Conservation (phyloP, 2,329 filamentous ascomycete species). For the Helotiales sp. region DNA sequence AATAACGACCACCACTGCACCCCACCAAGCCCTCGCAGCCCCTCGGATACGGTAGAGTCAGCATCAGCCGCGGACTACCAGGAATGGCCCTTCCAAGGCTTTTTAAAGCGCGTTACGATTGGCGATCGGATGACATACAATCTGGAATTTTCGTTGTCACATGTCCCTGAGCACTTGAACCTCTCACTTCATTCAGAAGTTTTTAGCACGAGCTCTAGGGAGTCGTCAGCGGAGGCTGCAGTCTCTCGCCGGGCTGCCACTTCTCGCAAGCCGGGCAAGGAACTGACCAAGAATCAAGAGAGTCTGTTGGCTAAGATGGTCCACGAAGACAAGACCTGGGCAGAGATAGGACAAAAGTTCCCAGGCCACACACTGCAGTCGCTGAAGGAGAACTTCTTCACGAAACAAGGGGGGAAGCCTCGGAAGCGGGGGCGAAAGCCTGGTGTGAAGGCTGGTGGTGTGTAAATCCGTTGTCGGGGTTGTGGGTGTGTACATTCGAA, state of each 20-base stretch:
- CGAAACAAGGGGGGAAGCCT: no score
- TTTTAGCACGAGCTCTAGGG: slow-evolving; percentile 16
- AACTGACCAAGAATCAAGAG: slow-evolving; percentile 20
- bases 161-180: slow-evolving; percentile 23
- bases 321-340: slow-evolving; percentile 25
- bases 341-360: slow-evolving; percentile 23
- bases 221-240: slow-evolving; percentile 18
- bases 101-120: slow-evolving; percentile 29
- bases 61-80: slow-evolving; percentile 28
- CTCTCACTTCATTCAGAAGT: slow-evolving; percentile 20
- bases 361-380: slow-evolving; percentile 20
- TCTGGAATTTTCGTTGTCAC: slow-evolving; percentile 24
- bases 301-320: slow-evolving; percentile 26
- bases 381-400: slow-evolving; percentile 25
- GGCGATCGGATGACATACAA: slow-evolving; percentile 22
- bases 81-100: slow-evolving; percentile 32
- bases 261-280: slow-evolving; percentile 13
- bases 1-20: slow-evolving; percentile 19
- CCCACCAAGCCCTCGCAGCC: slow-evolving; percentile 23
- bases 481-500: no score
- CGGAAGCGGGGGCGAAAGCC: slow-evolving; percentile 22
- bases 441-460: slow-evolving; percentile 18
- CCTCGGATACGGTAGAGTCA: slow-evolving; percentile 17
- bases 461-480: no score
- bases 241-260: slow-evolving; percentile 9